phyloP scores from a whole-genome alignment of 176 grass and related monocot genomes.

The Triticum turgidum region DNA sequence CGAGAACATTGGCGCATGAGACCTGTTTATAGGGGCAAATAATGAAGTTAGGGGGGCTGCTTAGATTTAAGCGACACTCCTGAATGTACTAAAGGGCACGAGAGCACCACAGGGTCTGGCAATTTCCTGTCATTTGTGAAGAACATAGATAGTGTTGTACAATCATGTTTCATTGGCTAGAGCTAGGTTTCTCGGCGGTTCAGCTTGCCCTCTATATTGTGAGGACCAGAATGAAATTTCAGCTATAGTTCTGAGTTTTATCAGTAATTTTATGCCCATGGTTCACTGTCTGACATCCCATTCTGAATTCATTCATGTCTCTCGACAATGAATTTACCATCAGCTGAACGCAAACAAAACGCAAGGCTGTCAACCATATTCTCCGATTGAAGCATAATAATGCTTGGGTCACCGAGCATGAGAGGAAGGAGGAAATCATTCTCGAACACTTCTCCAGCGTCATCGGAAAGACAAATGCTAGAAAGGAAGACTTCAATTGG shows the following conservation, averaged over 20 bases:
- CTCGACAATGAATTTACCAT: too few species aligned
- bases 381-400: too few species aligned
- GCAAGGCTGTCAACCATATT: too few species aligned
- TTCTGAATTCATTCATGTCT: too few species aligned
- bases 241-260: background rate
- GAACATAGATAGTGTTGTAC: background rate
- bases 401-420: too few species aligned
- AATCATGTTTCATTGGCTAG: background rate
- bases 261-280: background rate
- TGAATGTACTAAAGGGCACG: background rate
- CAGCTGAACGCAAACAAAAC: too few species aligned
- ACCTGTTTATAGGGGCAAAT: background rate
- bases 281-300: too few species aligned
- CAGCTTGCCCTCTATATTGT: background rate
- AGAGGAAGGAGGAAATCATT: too few species aligned
- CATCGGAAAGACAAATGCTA: too few species aligned
- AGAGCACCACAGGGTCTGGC: background rate
- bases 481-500: too few species aligned
- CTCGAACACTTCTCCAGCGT: too few species aligned
- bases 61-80: constrained; percentile 1
- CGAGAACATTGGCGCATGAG: constrained; percentile 85
- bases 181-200: background rate
- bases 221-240: constrained; percentile 5
- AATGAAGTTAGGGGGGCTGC: background rate
- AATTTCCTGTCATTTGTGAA: background rate